phyloP scores from a whole-genome alignment of 2,329 filamentous ascomycete species.

The Colletotrichum gloeosporioides region DNA sequence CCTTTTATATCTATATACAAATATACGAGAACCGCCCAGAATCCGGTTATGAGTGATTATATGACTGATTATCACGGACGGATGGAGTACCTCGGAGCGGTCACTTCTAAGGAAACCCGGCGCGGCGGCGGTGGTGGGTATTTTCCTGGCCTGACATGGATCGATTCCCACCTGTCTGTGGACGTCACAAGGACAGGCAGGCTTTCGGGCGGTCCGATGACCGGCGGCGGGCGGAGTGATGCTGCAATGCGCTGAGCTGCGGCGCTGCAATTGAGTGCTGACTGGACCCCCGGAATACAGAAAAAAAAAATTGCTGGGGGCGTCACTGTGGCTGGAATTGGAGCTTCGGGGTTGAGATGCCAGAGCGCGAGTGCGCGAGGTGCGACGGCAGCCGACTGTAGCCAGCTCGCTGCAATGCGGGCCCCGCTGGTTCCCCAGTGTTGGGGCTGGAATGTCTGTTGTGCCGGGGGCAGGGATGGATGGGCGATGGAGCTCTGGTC shows the following conservation, averaged over 20 bases:
- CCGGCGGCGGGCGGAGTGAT: constrained; percentile 3
- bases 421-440: constrained; percentile 4
- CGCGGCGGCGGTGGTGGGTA: neutral
- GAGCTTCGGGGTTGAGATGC: constrained; percentile 67
- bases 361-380: constrained; percentile 55
- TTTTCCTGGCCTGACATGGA: constrained; percentile 18
- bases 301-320: neutral
- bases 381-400: constrained; percentile 12
- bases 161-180: constrained; percentile 6
- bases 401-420: neutral
- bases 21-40: neutral
- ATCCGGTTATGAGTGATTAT: neutral
- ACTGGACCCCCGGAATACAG: neutral
- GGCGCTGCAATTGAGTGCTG: neutral
- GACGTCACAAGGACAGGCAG: neutral
- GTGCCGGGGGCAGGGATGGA: neutral
- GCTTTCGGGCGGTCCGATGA: constrained; percentile 15
- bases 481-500: neutral
- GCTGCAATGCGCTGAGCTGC: neutral
- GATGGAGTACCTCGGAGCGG: constrained; percentile 6
- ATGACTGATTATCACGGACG: constrained; percentile 3
- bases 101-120: neutral
- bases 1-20: neutral
- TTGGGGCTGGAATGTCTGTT: neutral
- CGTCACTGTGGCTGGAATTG: neutral